These are phyloP conservation scores for Eremothecium cymbalariae DNA, from an alignment of 1,139 yeast genomes.

Conservation along the genomic window DNA sequence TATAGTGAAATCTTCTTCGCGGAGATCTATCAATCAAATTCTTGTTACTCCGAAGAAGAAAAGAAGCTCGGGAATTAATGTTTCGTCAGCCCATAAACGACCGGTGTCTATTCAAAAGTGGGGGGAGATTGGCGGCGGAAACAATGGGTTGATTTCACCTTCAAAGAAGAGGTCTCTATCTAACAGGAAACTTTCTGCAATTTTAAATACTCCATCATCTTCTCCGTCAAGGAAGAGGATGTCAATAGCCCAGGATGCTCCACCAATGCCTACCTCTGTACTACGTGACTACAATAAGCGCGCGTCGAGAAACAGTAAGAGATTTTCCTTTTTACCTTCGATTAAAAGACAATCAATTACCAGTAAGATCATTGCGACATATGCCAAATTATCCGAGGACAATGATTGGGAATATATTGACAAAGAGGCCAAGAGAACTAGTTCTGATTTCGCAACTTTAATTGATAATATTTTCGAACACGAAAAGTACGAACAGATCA, in stretches of 20 bases:
- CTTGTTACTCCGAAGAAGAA: conserved; percentile 35
- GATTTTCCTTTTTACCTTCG: conserved; percentile 34
- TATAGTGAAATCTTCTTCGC: conserved; percentile 8
- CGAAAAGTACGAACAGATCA: conserved; percentile 48
- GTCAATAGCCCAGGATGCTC: conserved; percentile 25
- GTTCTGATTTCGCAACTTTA: conserved; percentile 67
- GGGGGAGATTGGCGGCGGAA: conserved; percentile 17
- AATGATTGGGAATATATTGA: conserved; percentile 65
- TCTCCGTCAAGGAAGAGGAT: conserved; percentile 27
- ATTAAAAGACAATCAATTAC: conserved; percentile 64
- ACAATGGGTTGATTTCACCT: conserved; percentile 15
- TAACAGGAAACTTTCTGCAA: conserved; percentile 18
- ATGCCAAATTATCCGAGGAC: conserved; percentile 61
- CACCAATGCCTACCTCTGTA: conserved; percentile 34
- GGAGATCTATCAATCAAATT: conserved; percentile 7
- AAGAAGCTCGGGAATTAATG: conserved; percentile 46
- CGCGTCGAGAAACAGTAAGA: conserved; percentile 30
- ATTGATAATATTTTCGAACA: conserved; percentile 70
- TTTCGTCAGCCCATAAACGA: conserved; percentile 46
- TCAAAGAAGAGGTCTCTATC: conserved; percentile 21
- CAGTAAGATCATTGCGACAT: conserved; percentile 57
- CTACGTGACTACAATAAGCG: conserved; percentile 27
- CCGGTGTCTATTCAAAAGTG: conserved; percentile 47
- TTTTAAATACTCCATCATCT: conserved; percentile 22
- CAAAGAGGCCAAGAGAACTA: conserved; percentile 65